A percentile compares a stretch with the other conserved stretches of the same genome.
Evolutionary conservation across 2,329 filamentous ascomycete species (phyloP).

Genomic region (Fusarium tuaranense): DNA sequence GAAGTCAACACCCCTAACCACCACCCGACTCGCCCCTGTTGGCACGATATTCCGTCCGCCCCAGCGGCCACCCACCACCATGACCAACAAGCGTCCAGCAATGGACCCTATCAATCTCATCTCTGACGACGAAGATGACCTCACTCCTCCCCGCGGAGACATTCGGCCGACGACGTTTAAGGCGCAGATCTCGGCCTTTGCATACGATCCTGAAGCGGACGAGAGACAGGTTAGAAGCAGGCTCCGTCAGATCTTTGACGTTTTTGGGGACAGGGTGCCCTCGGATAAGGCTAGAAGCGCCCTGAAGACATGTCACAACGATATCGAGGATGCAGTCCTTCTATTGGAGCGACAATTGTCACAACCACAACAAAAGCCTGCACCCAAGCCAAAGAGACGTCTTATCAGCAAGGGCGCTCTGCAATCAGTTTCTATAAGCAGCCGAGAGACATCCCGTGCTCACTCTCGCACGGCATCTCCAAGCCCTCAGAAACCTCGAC

Average conservation of each 20-base stretch:
- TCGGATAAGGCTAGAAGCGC: slow-evolving; percentile 49
- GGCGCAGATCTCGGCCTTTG: slow-evolving; percentile 52
- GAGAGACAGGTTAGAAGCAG: slow-evolving; percentile 50
- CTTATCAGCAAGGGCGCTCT: slow-evolving; percentile 48
- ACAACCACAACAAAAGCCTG: slow-evolving; percentile 12
- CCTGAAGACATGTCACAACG: slow-evolving; percentile 47
- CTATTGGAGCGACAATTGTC: slow-evolving; percentile 43
- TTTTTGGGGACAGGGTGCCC: slow-evolving; percentile 48
- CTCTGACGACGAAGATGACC: slow-evolving; percentile 61
- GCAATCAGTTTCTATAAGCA: slow-evolving; percentile 32
- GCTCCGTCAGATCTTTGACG: slow-evolving; percentile 52
- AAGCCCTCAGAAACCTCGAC: slow-evolving; percentile 47
- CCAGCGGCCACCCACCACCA: slow-evolving; percentile 41
- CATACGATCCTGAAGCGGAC: slow-evolving; percentile 62
- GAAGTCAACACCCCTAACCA: slow-evolving; percentile 55
- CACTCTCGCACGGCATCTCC: slow-evolving; percentile 39
- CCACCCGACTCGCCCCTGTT: slow-evolving; percentile 77
- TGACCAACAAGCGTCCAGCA: slow-evolving; percentile 51
- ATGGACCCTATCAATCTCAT: slow-evolving; percentile 59
- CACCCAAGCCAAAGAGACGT: slow-evolving; percentile 43
- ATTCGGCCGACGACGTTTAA: slow-evolving; percentile 71
- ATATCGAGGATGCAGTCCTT: slow-evolving; percentile 51
- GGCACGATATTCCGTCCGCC: slow-evolving; percentile 77
- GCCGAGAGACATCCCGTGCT: slow-evolving; percentile 24
- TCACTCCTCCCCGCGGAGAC: slow-evolving; percentile 67